Percentiles rank a stretch among this genome's conserved stretches.
These are phyloP conservation scores for Globisporangium paddicum DNA, from an alignment of 352 stramenopile species.

Conservation along the genomic window DNA sequence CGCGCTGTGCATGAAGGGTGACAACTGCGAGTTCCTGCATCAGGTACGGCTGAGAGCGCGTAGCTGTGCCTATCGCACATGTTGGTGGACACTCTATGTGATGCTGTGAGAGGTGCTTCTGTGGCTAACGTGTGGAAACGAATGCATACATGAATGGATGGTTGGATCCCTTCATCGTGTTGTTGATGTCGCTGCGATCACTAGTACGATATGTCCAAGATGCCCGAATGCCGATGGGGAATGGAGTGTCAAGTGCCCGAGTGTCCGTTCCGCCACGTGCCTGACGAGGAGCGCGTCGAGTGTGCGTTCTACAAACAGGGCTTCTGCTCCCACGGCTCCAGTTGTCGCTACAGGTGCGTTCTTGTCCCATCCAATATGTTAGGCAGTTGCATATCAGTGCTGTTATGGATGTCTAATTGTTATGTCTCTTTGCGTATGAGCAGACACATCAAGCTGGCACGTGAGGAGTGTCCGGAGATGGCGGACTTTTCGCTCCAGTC, in stretches of 20 bases:
- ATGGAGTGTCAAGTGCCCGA: constrained; percentile 97
- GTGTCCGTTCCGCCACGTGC: constrained; percentile 96
- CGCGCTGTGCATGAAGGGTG: constrained; percentile 97
- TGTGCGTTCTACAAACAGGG: constrained; percentile 98
- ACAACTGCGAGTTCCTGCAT: constrained; percentile 97
- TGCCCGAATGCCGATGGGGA: constrained; percentile 96
- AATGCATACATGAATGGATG: constrained; percentile 10
- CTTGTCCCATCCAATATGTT: neutral
- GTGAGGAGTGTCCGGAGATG: constrained; percentile 90
- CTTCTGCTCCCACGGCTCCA: constrained; percentile 96
- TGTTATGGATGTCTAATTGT: too few species aligned
- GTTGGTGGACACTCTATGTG: neutral
- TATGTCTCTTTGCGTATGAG: neutral
- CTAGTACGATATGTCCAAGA: constrained; percentile 95
- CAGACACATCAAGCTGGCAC: constrained; percentile 91
- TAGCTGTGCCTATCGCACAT: neutral
- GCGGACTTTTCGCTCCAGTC: constrained; percentile 93
- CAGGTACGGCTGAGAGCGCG: constrained; percentile 19
- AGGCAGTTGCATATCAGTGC: neutral
- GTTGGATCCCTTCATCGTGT: neutral
- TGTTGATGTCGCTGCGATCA: neutral
- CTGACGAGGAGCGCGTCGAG: constrained; percentile 94
- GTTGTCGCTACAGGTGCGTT: constrained; percentile 88
- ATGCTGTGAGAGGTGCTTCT: neutral
- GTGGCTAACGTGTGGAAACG: neutral